Percentiles rank a stretch among this genome's conserved stretches.
These are phyloP conservation scores for Phaffomyces opuntiae DNA, from an alignment of 805 yeast genomes.

Conservation along the genomic window DNA sequence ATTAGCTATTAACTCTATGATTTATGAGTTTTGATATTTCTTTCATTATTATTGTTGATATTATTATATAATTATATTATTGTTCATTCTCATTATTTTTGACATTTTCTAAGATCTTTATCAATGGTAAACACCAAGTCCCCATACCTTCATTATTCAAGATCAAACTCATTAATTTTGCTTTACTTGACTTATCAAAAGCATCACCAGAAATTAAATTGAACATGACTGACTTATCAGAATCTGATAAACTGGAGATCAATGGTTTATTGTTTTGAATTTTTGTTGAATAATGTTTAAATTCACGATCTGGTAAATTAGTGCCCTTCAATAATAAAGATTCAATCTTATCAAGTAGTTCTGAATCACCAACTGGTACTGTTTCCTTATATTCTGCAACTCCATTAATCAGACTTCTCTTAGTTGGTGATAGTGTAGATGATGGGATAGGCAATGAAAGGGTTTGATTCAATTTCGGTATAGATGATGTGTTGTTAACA, in stretches of 20 bases:
- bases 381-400: background rate
- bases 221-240: background rate
- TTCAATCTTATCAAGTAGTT: background rate
- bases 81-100: background rate
- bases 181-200: constrained; percentile 25
- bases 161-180: constrained; percentile 43
- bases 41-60: no score
- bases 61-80: no score
- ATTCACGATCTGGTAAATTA: constrained; percentile 35
- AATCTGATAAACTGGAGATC: background rate
- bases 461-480: background rate
- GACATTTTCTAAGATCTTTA: constrained; percentile 42
- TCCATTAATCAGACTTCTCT: background rate
- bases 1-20: background rate
- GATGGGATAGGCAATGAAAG: background rate
- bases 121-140: constrained; percentile 62
- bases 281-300: constrained; percentile 36
- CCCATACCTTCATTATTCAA: constrained; percentile 49
- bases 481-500: background rate
- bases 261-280: constrained; percentile 17
- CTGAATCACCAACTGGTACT: background rate
- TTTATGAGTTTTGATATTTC: background rate
- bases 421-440: background rate
- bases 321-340: background rate
- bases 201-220: background rate